Percentiles rank a stretch among this genome's conserved stretches.
These are phyloP conservation scores for Penicillium silybi DNA, from an alignment of 495 filamentous ascomycete species.

Conservation along the genomic window DNA sequence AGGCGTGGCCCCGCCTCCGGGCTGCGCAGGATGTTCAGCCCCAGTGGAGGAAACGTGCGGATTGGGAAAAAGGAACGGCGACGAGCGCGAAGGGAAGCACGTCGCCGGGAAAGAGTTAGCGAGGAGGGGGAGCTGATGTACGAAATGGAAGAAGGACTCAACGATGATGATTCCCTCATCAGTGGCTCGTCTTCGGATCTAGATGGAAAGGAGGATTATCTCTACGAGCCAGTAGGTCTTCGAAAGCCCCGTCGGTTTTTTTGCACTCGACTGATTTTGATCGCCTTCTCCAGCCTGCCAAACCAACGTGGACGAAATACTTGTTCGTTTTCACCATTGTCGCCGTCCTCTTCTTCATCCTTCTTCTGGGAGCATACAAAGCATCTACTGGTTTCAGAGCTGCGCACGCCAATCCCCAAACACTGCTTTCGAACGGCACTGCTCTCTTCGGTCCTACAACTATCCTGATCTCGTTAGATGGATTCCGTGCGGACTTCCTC, in stretches of 20 bases:
- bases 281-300: constrained; percentile 11
- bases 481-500: constrained; percentile 95
- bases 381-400: constrained; percentile 38
- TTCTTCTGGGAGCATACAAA: constrained; percentile 53
- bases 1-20: constrained; percentile 47
- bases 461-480: constrained; percentile 89
- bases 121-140: constrained; percentile 79
- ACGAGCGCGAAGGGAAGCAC: constrained; percentile 40
- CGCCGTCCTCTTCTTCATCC: constrained; percentile 47
- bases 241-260: background rate
- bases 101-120: constrained; percentile 40
- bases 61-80: constrained; percentile 55
- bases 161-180: constrained; percentile 55
- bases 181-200: constrained; percentile 43
- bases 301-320: constrained; percentile 29
- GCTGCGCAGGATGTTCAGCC: constrained; percentile 46
- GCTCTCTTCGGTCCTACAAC: constrained; percentile 86
- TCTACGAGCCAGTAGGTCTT: constrained; percentile 27
- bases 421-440: constrained; percentile 58
- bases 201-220: constrained; percentile 33
- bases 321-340: constrained; percentile 36
- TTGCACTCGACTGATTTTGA: constrained; percentile 5
- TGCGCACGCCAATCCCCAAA: constrained; percentile 14
- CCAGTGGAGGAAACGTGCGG: constrained; percentile 37
- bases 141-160: constrained; percentile 80